Evolutionary conservation across 108 stramenopile species (phyloP), one percentile per base, ranked within the genome.

Genomic region (Fistulifera solaris): DNA sequence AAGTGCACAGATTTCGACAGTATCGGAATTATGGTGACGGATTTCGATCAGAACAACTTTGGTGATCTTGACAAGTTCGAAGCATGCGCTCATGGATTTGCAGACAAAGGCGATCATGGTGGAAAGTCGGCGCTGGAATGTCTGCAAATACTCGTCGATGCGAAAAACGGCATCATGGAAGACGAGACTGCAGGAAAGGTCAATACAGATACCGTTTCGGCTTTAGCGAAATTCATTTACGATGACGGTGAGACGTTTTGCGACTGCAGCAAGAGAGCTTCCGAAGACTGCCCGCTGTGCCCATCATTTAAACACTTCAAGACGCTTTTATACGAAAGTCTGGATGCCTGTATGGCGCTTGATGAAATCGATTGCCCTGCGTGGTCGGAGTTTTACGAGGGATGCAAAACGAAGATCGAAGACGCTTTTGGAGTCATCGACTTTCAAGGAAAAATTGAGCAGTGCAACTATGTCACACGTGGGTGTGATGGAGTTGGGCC

Each of bases 291-390:
- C 48, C 88, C 93, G 0, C 55, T 81, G 39, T 94, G 93, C 56
- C 63, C 69, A 19, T 61, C 65, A 18, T 94, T 94, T 58, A 54
- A 71, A 55, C 65, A 75, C 31, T 89, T 91, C 85, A 90, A 90
- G 52, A 87, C 82, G 15, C 52, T 94, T 13, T 44, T 94, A n/a
- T 85, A 72, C 40, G 93, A 94, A 62, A 68, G 85, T 4, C 62
- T 87, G 8, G 93, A 94, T 66, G 93, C 85, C 4, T 94, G 93
- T 68, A 57, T 67, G 43, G 73, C 89, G 17, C 71, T 94, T 26
- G 93, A 94, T 72, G 74, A 72, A 35, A 89, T 94, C 58, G 93
- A 94, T 58, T 94, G 93, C 45, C 85, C 75, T 61, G 77, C 89
- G 1, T 90, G 87, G 89, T 67, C 66, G 23, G 93, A 90, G 52